Conservation (phyloP, 2,329 filamentous ascomycete genomes). For the Aureobasidium sp. region DNA sequence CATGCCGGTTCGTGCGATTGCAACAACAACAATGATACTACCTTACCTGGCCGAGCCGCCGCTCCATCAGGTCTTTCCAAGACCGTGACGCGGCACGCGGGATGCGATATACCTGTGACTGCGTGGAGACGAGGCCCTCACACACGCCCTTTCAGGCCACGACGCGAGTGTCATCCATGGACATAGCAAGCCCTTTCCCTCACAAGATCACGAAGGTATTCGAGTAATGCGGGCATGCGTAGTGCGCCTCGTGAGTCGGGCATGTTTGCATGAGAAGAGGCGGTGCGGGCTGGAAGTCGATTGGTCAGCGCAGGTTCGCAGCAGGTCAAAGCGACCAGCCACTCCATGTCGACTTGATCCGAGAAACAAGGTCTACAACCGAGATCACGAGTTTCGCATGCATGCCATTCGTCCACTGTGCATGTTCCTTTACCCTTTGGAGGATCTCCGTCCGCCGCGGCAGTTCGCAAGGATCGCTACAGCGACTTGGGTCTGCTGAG, state of each 20-base stretch:
- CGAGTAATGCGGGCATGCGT: slow-evolving; percentile 12
- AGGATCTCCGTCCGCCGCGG: not conserved
- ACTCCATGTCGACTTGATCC: not conserved
- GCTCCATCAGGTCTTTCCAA: not conserved
- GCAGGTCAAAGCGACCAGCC: slow-evolving; percentile 13
- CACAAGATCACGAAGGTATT: not conserved
- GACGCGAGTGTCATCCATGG: not conserved
- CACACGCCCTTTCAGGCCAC: not conserved
- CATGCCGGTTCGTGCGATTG: slow-evolving; percentile 12
- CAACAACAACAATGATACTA: not conserved
- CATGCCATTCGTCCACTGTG: not conserved
- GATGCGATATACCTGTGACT: slow-evolving; percentile 2
- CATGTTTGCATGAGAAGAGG: slow-evolving; percentile 12
- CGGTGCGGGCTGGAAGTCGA: slow-evolving; percentile 6
- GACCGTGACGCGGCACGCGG: slow-evolving; percentile 10
- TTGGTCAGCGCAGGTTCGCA: not conserved
- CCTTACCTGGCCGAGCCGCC: slow-evolving; percentile 1
- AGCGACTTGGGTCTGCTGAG: not conserved
- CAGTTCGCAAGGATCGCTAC: not conserved
- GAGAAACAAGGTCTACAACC: not conserved
- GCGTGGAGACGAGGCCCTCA: not conserved
- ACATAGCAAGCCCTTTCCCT: not conserved
- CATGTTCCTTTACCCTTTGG: not conserved
- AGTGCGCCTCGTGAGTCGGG: slow-evolving; percentile 12
- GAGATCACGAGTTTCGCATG: not conserved